Base-by-base conservation (phyloP, 371 early-diverging fungal genomes). In the Gilbertella persicaria region DNA sequence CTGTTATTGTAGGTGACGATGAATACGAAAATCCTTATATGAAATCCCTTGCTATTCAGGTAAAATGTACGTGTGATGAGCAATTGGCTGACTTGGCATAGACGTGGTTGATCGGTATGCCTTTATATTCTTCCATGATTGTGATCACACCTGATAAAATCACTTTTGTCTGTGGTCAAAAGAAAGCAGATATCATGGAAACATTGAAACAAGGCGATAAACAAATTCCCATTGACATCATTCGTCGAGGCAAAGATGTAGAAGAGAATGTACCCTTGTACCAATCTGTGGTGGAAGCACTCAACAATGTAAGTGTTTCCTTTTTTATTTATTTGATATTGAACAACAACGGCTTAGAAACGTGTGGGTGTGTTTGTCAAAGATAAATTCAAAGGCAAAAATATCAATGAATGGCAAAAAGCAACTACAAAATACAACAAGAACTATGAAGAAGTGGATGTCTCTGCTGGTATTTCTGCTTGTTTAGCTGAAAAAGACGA, bases 21-120 rank as follows among this genome's bases (percentile, higher is more conserved):
- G 81, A 83, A 26, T 85, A 87, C 43, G 86, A 84, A 47, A 84
- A 80, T 41, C 79, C 83, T 13, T 90, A 90, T 45, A 75, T 78
- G 51, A 87, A 88, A 67, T 82, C 88, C 16, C 78, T 84, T 17
- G 83, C 86, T 20, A 42, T 82, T 23, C 79, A 82, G 72, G 86
- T 82, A 83, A 57, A n/a, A n/a, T n/a, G n/a, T n/a, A n/a, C n/a
- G n/a, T n/a, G n/a, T n/a, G n/a, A n/a, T n/a, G n/a, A n/a, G n/a
- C n/a, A n/a, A n/a, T n/a, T n/a, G n/a, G n/a, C n/a, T n/a, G n/a
- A n/a, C n/a, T n/a, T n/a, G n/a, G n/a, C n/a, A n/a, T 84, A 97
- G 89, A 87, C 85, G 33, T 99, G 97, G 95, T 83, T 97, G 38
- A 78, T 97, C 48, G 97, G 97, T 24, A 90, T 93, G 58, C 99